Evolutionary conservation across 2,329 filamentous ascomycete species (phyloP).

Genomic region (Thyridium curvatum): DNA sequence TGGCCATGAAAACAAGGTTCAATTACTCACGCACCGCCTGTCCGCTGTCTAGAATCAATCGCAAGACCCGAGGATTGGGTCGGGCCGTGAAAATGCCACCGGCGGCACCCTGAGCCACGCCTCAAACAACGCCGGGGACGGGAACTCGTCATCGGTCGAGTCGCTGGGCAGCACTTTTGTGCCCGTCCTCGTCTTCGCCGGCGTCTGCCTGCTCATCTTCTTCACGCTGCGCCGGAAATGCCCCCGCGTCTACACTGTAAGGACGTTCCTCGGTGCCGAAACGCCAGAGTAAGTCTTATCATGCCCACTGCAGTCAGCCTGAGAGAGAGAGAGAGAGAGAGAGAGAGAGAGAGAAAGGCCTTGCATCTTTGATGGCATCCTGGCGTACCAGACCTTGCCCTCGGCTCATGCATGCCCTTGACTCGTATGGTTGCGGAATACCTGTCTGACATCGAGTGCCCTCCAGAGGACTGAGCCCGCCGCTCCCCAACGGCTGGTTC

Average conservation of each 20-base stretch:
- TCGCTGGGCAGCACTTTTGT: slow-evolving; percentile 44
- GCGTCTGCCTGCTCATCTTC: slow-evolving; percentile 45
- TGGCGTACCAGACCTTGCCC: too few species aligned
- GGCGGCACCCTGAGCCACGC: slow-evolving; percentile 28
- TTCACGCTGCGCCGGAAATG: slow-evolving; percentile 39
- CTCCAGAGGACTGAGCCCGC: slow-evolving; percentile 48
- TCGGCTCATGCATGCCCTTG: too few species aligned
- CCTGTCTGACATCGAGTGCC: too few species aligned
- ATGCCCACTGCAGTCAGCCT: too few species aligned
- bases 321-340: too few species aligned
- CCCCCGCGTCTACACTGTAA: slow-evolving; percentile 48
- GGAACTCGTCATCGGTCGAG: slow-evolving; percentile 32
- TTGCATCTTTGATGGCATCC: too few species aligned
- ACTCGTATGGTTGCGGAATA: too few species aligned
- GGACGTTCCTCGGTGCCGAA: slow-evolving; percentile 43
- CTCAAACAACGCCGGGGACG: slow-evolving; percentile 15
- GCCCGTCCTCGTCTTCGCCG: slow-evolving; percentile 42
- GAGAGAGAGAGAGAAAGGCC: too few species aligned
- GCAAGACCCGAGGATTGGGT: slow-evolving; percentile 34
- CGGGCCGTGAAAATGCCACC: slow-evolving; percentile 32
- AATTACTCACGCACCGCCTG: background rate
- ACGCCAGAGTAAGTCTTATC: slow-evolving; percentile 53
- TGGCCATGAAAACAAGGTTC: too few species aligned
- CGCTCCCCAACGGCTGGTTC: slow-evolving; percentile 49
- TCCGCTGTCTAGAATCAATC: slow-evolving; percentile 20